phyloP scores from a whole-genome alignment of 1,284 basidiomycete species.

The Malassezia pachydermatis region DNA sequence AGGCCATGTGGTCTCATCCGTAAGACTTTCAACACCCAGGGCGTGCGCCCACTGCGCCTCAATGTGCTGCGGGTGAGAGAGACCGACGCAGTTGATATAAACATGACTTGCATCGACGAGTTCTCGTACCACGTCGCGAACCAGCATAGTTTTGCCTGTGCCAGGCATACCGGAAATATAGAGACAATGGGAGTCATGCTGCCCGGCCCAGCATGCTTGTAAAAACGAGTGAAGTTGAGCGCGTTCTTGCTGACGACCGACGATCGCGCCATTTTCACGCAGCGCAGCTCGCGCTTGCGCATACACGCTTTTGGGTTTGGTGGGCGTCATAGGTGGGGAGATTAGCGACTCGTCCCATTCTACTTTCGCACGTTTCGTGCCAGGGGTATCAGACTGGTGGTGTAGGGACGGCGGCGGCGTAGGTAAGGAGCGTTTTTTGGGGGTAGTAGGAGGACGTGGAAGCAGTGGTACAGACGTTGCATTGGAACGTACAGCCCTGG shows the following conservation, averaged over 20 bases:
- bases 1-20: conserved; percentile 14
- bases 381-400: conserved; percentile 15
- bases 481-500: neutral
- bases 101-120: conserved; percentile 32
- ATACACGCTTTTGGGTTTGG: conserved; percentile 26
- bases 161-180: conserved; percentile 51
- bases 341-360: conserved; percentile 20
- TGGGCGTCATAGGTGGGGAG: conserved; percentile 9
- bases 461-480: neutral
- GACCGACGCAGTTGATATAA: conserved; percentile 47
- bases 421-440: conserved; percentile 11
- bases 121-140: conserved; percentile 45
- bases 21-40: conserved; percentile 21
- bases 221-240: conserved; percentile 40
- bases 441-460: conserved; percentile 1
- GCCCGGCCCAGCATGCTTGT: conserved; percentile 22
- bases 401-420: conserved; percentile 17
- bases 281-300: conserved; percentile 47
- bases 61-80: conserved; percentile 40
- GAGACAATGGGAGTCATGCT: conserved; percentile 28
- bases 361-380: neutral
- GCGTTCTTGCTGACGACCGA: conserved; percentile 45
- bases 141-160: conserved; percentile 50
- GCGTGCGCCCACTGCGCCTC: conserved; percentile 30
- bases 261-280: conserved; percentile 35